Conservation (phyloP, 2,329 filamentous ascomycete genomes). For the Colletotrichum costaricense region DNA sequence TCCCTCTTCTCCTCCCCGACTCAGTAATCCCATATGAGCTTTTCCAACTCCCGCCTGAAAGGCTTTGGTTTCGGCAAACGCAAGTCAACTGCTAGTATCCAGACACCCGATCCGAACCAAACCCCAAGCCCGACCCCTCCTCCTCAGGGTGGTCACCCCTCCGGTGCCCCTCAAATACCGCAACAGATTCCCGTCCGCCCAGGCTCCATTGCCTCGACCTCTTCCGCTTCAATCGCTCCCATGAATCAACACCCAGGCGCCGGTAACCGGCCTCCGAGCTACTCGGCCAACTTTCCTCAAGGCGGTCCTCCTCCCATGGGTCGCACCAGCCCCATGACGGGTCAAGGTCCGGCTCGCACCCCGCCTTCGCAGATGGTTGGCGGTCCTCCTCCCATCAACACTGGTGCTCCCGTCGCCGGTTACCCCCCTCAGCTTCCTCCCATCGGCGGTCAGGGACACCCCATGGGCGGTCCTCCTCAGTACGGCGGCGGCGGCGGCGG, state of each 20-base stretch:
- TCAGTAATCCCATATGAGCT: conserved; percentile 70
- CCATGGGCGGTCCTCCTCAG: conserved; percentile 56
- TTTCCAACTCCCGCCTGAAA: conserved; percentile 83
- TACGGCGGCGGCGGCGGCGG: conserved; percentile 56
- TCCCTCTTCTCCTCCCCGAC: conserved; percentile 31
- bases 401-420: conserved; percentile 66
- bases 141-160: conserved; percentile 37
- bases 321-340: conserved; percentile 64
- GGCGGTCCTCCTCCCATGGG: conserved; percentile 60
- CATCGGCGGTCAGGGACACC: conserved; percentile 43
- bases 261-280: conserved; percentile 73
- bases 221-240: conserved; percentile 60
- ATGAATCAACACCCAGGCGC: conserved; percentile 71
- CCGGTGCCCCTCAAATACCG: conserved; percentile 59
- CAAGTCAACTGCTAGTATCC: conserved; percentile 74
- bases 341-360: conserved; percentile 62
- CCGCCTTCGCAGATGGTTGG: conserved; percentile 71
- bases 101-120: conserved; percentile 54
- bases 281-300: conserved; percentile 66
- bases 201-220: conserved; percentile 56
- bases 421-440: conserved; percentile 67
- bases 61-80: conserved; percentile 85
- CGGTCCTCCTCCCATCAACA: conserved; percentile 76
- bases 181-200: conserved; percentile 54
- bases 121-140: conserved; percentile 52